phyloP scores from a whole-genome alignment of 768 basidiomycete species.

The Amanita phalloides region DNA sequence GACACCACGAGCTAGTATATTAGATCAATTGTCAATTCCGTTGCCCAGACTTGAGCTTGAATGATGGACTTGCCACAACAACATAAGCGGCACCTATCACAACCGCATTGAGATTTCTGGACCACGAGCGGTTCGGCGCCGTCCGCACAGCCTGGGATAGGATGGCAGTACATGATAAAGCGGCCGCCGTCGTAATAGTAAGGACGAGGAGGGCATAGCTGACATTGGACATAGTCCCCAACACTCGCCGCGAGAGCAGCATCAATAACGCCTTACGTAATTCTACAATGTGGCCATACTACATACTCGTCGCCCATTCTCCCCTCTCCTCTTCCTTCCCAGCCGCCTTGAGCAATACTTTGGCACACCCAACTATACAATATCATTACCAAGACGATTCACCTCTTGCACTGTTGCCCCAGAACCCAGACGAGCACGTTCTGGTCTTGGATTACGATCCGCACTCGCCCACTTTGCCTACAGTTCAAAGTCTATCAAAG shows the following conservation, averaged over 20 bases:
- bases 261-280: conserved; percentile 1
- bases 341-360: conserved; percentile 29
- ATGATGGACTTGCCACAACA: conserved; percentile 35
- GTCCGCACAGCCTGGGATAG: conserved; percentile 68
- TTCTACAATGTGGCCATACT: conserved; percentile 29
- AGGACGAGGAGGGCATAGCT: conserved; percentile 45
- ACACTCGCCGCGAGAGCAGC: conserved; percentile 11
- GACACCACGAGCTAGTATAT: conserved; percentile 40
- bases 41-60: background rate
- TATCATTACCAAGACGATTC: conserved; percentile 80
- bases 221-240: conserved; percentile 40
- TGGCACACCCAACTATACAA: conserved; percentile 64
- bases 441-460: conserved; percentile 64
- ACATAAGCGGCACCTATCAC: conserved; percentile 64
- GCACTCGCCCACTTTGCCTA: conserved; percentile 23
- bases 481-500: conserved; percentile 40
- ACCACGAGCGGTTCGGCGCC: conserved; percentile 41
- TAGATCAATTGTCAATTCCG: background rate
- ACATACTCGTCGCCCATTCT: conserved; percentile 57
- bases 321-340: conserved; percentile 25
- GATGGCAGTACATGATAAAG: conserved; percentile 53
- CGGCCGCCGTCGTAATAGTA: conserved; percentile 38
- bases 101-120: conserved; percentile 55
- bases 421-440: conserved; percentile 54
- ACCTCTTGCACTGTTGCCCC: conserved; percentile 53